These are phyloP conservation scores for Linum usitatissimum DNA, from an alignment of 345 rosid genomes.

Conservation along the genomic window DNA sequence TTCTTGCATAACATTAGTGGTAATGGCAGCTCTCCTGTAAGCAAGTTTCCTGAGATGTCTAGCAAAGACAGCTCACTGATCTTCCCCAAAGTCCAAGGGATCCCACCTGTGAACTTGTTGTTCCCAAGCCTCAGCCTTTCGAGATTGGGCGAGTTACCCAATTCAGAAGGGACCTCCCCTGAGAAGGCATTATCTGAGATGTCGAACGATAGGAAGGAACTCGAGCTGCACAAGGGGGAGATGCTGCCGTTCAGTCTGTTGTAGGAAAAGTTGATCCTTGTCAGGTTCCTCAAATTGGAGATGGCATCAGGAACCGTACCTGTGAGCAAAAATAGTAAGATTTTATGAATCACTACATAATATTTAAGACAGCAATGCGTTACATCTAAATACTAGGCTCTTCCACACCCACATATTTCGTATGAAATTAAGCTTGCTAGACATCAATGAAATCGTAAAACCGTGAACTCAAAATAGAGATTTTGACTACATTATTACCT, in stretches of 20 bases:
- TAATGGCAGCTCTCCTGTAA: conserved; percentile 53
- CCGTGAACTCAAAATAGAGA: no score
- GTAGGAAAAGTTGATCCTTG: conserved; percentile 70
- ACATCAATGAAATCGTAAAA: no score
- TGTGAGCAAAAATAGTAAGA: neutral
- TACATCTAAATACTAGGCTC: no score
- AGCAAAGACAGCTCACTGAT: conserved; percentile 49
- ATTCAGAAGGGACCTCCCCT: conserved; percentile 47
- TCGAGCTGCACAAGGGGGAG: conserved; percentile 48
- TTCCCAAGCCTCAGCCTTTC: conserved; percentile 77
- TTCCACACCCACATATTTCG: no score
- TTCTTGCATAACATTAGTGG: conserved; percentile 66
- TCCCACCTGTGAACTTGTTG: conserved; percentile 57
- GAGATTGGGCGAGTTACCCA: conserved; percentile 68
- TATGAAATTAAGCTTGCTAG: no score
- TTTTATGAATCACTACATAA: no score
- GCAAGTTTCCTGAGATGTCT: conserved; percentile 65
- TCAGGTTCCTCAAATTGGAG: conserved; percentile 48
- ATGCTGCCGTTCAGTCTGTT: conserved; percentile 71
- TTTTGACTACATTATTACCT: conserved; percentile 21
- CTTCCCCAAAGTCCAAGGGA: conserved; percentile 76
- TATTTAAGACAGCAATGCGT: no score
- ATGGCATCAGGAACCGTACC: conserved; percentile 64
- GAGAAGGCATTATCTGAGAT: conserved; percentile 61
- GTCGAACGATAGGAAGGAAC: conserved; percentile 67